Conservation (phyloP, 73 alveolate genomes). For the Stentor roeselii region DNA sequence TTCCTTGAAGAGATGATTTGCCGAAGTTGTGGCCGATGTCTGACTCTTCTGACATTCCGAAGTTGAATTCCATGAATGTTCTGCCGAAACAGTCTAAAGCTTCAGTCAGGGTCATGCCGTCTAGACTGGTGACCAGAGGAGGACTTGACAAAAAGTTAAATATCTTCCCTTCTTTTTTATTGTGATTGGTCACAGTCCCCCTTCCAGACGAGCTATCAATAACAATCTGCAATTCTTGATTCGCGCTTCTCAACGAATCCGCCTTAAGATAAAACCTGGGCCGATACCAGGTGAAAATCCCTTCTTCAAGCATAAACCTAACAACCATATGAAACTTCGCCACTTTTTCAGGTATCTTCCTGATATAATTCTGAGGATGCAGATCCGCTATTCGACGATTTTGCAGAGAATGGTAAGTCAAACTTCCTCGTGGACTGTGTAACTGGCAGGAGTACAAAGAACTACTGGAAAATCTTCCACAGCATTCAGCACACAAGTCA, state of each 20-base stretch:
- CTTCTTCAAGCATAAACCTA: constrained; percentile 22
- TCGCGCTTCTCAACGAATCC: not conserved
- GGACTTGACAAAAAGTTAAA: not conserved
- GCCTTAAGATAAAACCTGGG: not conserved
- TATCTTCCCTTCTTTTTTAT: constrained; percentile 8
- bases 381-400: constrained; percentile 1
- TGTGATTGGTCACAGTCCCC: not conserved
- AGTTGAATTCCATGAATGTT: not conserved
- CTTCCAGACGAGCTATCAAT: not conserved
- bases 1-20: not conserved
- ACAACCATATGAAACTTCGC: constrained; percentile 16
- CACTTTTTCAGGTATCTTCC: constrained; percentile 18
- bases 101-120: constrained; percentile 17
- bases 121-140: not conserved
- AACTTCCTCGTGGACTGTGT: not conserved
- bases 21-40: constrained; percentile 1
- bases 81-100: not conserved
- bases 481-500: constrained; percentile 17
- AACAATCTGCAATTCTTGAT: constrained; percentile 17
- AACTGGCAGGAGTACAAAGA: constrained; percentile 15
- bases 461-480: constrained; percentile 5
- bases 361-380: not conserved
- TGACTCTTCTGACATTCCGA: not conserved
- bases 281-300: constrained; percentile 20
- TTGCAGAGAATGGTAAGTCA: not conserved